These are phyloP conservation scores for Podila horticola DNA, from an alignment of 192 early-diverging fungal species.

Conservation along the genomic window DNA sequence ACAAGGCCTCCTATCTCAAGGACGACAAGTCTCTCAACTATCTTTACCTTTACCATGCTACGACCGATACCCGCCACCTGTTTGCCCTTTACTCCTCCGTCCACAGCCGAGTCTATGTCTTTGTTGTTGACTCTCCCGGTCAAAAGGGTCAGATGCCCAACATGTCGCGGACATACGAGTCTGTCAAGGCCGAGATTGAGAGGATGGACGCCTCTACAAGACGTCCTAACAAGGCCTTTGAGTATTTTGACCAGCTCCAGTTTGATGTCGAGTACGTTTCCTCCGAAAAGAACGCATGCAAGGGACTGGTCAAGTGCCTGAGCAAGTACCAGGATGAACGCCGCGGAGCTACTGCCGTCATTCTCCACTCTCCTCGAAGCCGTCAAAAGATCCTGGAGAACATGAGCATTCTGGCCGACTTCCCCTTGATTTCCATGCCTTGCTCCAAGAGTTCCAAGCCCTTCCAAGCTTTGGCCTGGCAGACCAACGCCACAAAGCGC, in stretches of 20 bases:
- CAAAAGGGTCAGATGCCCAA: conserved; percentile 45
- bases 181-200: conserved; percentile 57
- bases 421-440: conserved; percentile 79
- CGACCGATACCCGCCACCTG: conserved; percentile 69
- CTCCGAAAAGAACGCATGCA: conserved; percentile 62
- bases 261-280: conserved; percentile 59
- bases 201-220: conserved; percentile 30
- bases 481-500: conserved; percentile 69
- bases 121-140: conserved; percentile 74
- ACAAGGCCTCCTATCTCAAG: conserved; percentile 48
- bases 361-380: conserved; percentile 73
- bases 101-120: conserved; percentile 66
- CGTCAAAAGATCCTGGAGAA: conserved; percentile 58
- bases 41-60: conserved; percentile 83
- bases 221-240: conserved; percentile 55
- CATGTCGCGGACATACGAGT: conserved; percentile 65
- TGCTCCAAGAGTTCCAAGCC: conserved; percentile 73
- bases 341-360: conserved; percentile 75
- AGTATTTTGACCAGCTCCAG: conserved; percentile 62
- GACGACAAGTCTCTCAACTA: conserved; percentile 59
- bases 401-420: conserved; percentile 67
- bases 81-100: conserved; percentile 77
- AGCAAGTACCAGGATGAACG: conserved; percentile 68
- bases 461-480: conserved; percentile 90
- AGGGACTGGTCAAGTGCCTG: conserved; percentile 69